Conservation (phyloP, 129 eudicot species). For the Escallonia rubra region DNA sequence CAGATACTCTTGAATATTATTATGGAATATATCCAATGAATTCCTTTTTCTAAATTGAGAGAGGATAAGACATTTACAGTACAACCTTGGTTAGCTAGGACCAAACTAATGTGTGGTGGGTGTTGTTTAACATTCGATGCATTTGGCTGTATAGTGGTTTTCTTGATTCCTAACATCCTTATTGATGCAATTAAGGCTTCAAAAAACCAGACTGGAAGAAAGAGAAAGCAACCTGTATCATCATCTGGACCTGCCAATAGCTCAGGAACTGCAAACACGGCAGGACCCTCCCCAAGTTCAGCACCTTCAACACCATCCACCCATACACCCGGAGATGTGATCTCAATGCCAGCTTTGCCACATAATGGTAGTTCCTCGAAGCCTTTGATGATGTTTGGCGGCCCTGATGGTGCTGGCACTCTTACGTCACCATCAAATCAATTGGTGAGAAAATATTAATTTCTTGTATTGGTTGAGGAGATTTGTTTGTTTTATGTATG, state of each 20-base stretch:
- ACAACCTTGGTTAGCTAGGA: too few relatives aligned
- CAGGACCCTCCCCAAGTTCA: slow-evolving; percentile 73
- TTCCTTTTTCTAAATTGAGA: too few relatives aligned
- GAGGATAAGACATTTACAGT: too few relatives aligned
- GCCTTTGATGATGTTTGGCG: slow-evolving; percentile 85
- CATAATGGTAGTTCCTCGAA: slow-evolving; percentile 65
- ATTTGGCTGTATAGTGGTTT: not conserved
- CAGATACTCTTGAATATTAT: too few relatives aligned
- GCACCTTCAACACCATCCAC: slow-evolving; percentile 80
- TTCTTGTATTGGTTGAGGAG: not conserved
- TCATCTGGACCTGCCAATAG: slow-evolving; percentile 99
- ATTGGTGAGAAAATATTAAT: slow-evolving; percentile 52
- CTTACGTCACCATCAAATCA: slow-evolving; percentile 89
- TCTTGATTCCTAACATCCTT: slow-evolving; percentile 30
- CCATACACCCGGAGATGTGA: slow-evolving; percentile 72
- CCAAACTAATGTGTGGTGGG: too few relatives aligned
- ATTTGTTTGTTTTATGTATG: not conserved
- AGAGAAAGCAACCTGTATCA: slow-evolving; percentile 89
- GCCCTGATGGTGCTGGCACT: slow-evolving; percentile 61
- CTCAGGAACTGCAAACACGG: slow-evolving; percentile 92
- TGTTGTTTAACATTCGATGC: too few relatives aligned
- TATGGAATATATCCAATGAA: too few relatives aligned
- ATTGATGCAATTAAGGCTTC: slow-evolving; percentile 39
- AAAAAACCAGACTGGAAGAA: slow-evolving; percentile 78
- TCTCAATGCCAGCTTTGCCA: slow-evolving; percentile 58